Percentiles rank a stretch among this genome's conserved stretches.
Evolutionary conservation across 306 rosid species (phyloP).

Genomic region (Cicer judaicum): DNA sequence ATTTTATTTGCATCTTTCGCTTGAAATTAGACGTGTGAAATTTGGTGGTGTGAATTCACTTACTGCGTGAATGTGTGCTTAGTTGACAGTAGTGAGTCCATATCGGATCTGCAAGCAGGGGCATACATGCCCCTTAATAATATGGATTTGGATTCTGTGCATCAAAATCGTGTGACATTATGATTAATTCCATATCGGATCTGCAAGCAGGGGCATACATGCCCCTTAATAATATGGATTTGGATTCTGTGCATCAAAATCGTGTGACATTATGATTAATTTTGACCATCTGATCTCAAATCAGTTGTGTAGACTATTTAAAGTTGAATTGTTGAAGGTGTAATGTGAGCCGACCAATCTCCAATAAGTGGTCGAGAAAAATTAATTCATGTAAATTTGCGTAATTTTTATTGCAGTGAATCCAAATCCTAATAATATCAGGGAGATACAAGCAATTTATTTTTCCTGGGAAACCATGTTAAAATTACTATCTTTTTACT

Average conservation of each 20-base stretch:
- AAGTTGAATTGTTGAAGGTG: too few relatives aligned
- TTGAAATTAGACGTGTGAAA: background rate
- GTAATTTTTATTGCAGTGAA: too few relatives aligned
- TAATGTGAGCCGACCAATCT: too few relatives aligned
- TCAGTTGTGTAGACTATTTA: too few relatives aligned
- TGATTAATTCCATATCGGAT: background rate
- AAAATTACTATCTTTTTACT: background rate
- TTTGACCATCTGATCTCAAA: too few relatives aligned
- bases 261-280: too few relatives aligned
- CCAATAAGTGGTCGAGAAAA: too few relatives aligned
- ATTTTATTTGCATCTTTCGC: background rate
- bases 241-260: too few relatives aligned
- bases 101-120: background rate
- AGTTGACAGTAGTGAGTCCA: background rate
- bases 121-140: background rate
- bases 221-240: background rate
- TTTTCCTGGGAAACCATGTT: background rate
- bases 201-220: background rate
- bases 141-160: too few relatives aligned
- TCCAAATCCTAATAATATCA: background rate
- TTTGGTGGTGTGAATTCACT: background rate
- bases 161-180: too few relatives aligned
- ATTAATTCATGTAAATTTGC: too few relatives aligned
- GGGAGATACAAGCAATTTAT: background rate
- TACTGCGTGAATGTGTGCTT: background rate